Percentiles rank a stretch among this genome's conserved stretches.
These are phyloP conservation scores for Narthecium ossifragum DNA, from an alignment of 106 monocot genomes.

Conservation along the genomic window DNA sequence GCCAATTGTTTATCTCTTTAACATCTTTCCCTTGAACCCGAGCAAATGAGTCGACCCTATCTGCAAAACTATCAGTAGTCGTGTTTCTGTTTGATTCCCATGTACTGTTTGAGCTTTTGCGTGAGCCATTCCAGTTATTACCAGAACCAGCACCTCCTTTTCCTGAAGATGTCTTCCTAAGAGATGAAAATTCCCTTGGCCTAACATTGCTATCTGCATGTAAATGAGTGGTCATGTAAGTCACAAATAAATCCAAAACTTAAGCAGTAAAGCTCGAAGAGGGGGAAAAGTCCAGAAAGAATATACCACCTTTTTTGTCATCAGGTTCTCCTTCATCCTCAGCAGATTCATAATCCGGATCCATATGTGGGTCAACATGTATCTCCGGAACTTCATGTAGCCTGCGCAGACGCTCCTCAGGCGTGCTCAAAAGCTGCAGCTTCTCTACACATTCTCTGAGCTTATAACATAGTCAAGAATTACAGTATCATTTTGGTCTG, in stretches of 20 bases:
- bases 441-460: constrained; percentile 79
- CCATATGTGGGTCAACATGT: constrained; percentile 71
- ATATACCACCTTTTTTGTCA: constrained; percentile 37
- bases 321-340: constrained; percentile 35
- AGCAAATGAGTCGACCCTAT: constrained; percentile 10
- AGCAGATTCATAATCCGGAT: constrained; percentile 57
- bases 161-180: constrained; percentile 33
- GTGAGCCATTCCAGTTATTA: constrained; percentile 17
- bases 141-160: constrained; percentile 5
- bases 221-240: no score
- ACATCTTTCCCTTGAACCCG: constrained; percentile 10
- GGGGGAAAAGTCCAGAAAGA: neutral
- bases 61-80: constrained; percentile 1
- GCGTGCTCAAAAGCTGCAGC: constrained; percentile 50
- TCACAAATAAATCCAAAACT: no score
- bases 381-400: constrained; percentile 54
- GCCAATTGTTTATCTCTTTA: no score
- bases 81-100: constrained; percentile 14
- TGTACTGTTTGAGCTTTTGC: constrained; percentile 10
- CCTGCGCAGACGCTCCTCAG: constrained; percentile 48
- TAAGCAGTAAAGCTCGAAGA: no score
- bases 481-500: constrained; percentile 9
- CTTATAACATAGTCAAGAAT: constrained; percentile 44
- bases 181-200: constrained; percentile 20
- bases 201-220: constrained; percentile 10